These are phyloP conservation scores for Populus nigra DNA, from an alignment of 345 rosid genomes.

Conservation along the genomic window DNA sequence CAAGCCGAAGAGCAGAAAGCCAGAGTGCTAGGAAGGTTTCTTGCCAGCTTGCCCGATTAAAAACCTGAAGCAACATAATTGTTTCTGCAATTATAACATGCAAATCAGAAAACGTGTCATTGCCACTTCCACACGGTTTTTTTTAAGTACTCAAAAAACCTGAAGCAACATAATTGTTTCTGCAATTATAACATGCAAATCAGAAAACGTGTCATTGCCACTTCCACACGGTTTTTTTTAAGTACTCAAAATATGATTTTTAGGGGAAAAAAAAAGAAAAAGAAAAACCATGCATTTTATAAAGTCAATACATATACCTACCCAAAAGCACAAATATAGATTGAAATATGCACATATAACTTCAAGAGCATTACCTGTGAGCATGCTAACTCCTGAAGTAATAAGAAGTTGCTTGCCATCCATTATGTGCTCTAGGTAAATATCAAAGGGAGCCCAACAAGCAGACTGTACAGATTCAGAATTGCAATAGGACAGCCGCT, in stretches of 20 bases:
- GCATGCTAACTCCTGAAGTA: slow-evolving; percentile 41
- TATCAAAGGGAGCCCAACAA: slow-evolving; percentile 61
- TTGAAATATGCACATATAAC: not conserved
- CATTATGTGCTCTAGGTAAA: slow-evolving; percentile 58
- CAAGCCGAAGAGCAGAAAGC: slow-evolving; percentile 74
- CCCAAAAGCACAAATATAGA: not conserved
- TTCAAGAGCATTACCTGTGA: slow-evolving; percentile 35
- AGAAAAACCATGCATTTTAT: too few relatives aligned
- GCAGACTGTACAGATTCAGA: slow-evolving; percentile 37
- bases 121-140: not conserved
- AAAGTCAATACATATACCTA: too few relatives aligned
- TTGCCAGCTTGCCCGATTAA: slow-evolving; percentile 66
- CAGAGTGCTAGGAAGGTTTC: slow-evolving; percentile 70
- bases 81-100: slow-evolving; percentile 40
- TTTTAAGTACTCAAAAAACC: slow-evolving; percentile 25
- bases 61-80: slow-evolving; percentile 42
- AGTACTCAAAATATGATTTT: not conserved
- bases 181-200: slow-evolving; percentile 32
- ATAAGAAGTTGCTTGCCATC: slow-evolving; percentile 54
- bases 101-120: not conserved
- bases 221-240: not conserved
- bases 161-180: slow-evolving; percentile 45
- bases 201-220: not conserved
- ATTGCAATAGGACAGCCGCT: slow-evolving; percentile 31
- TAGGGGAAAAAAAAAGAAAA: too few relatives aligned